Conservation (phyloP, 75 land plant species). For the Selaginella tamariscina region DNA sequence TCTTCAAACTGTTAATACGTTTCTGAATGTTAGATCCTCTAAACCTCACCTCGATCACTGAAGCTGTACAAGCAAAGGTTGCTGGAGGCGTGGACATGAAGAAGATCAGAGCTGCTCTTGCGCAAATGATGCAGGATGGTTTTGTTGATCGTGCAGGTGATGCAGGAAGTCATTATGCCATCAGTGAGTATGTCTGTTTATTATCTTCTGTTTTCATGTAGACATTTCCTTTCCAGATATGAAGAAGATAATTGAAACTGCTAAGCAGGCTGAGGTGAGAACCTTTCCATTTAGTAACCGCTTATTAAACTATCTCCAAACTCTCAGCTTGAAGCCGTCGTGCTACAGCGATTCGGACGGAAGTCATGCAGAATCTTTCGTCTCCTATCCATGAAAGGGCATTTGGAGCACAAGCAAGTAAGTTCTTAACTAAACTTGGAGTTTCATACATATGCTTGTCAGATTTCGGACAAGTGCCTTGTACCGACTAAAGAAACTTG, state of each 20-base stretch:
- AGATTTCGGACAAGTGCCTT: slow-evolving; percentile 64
- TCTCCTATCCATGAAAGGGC: slow-evolving; percentile 39
- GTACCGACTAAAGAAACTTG: slow-evolving; percentile 48
- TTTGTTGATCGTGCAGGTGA: slow-evolving; percentile 16
- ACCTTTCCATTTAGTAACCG: slow-evolving; percentile 2
- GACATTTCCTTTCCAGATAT: slow-evolving; percentile 43
- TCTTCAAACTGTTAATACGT: not conserved
- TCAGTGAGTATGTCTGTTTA: not conserved
- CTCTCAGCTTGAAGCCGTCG: slow-evolving; percentile 72
- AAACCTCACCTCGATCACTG: too few relatives aligned
- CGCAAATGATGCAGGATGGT: slow-evolving; percentile 38
- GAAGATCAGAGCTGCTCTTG: slow-evolving; percentile 43
- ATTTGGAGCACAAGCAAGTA: slow-evolving; percentile 41
- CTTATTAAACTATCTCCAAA: too few relatives aligned
- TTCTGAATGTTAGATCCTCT: too few relatives aligned
- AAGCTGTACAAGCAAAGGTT: slow-evolving; percentile 45
- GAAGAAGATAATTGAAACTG: slow-evolving; percentile 40
- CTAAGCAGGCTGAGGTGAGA: slow-evolving; percentile 57
- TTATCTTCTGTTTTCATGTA: too few relatives aligned
- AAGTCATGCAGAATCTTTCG: slow-evolving; percentile 77
- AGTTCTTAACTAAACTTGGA: not conserved
- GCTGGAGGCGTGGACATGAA: slow-evolving; percentile 58
- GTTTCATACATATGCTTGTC: slow-evolving; percentile 15
- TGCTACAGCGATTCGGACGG: slow-evolving; percentile 59
- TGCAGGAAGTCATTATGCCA: too few relatives aligned